These are phyloP conservation scores for Fagus sylvatica DNA, from an alignment of 306 rosid genomes.

Conservation along the genomic window DNA sequence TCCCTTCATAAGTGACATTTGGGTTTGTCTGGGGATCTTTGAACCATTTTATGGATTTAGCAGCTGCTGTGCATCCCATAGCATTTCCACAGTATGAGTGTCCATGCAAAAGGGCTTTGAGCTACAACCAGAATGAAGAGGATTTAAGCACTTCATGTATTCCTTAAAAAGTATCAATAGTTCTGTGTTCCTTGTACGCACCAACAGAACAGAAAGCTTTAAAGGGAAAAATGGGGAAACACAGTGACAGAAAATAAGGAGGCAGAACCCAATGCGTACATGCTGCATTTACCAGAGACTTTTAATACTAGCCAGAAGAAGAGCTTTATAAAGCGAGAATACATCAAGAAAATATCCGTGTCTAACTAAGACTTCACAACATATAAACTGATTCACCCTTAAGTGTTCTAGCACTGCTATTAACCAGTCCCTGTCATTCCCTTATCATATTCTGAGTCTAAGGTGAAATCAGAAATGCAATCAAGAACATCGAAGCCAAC, in stretches of 20 bases:
- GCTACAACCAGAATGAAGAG: constrained; percentile 51
- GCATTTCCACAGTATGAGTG: constrained; percentile 94
- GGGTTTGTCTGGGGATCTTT: constrained; percentile 73
- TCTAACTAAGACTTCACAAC: neutral
- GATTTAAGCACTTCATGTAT: constrained; percentile 20
- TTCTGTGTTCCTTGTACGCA: constrained; percentile 17
- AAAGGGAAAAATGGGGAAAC: neutral
- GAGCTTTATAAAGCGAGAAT: neutral
- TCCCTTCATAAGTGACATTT: constrained; percentile 59
- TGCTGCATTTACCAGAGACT: no score
- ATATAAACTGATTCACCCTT: neutral
- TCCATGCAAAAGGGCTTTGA: constrained; percentile 90
- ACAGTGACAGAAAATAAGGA: neutral
- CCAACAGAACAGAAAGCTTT: constrained; percentile 13
- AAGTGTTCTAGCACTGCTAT: neutral
- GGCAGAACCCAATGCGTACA: neutral
- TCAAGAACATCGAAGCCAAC: constrained; percentile 15
- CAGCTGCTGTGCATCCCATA: constrained; percentile 91
- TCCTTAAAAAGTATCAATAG: constrained; percentile 29
- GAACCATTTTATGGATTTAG: constrained; percentile 83
- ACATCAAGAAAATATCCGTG: neutral
- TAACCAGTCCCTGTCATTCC: neutral
- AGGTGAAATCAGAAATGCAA: constrained; percentile 22
- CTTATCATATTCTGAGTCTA: constrained; percentile 10
- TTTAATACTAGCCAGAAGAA: neutral